phyloP scores from a whole-genome alignment of 768 basidiomycete genomes.

The Vishniacozyma victoriae region DNA sequence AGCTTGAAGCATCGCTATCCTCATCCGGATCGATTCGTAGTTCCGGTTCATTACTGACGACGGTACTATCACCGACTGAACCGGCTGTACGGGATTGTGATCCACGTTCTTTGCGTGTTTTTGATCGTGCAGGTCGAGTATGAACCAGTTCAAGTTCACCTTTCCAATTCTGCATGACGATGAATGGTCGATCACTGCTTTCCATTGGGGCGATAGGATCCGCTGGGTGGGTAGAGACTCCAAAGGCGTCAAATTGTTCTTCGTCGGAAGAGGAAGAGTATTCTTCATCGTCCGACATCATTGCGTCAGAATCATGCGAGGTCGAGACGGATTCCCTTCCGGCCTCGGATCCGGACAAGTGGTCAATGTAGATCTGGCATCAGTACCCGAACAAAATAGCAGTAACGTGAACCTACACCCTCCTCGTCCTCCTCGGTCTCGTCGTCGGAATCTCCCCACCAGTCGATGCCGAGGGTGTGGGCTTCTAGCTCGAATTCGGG shows the following conservation, averaged over 20 bases:
- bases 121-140: conserved; percentile 22
- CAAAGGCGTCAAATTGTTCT: conserved; percentile 35
- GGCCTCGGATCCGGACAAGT: conserved; percentile 35
- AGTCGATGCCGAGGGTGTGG: conserved; percentile 6
- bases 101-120: conserved; percentile 23
- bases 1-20: conserved; percentile 15
- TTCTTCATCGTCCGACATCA: conserved; percentile 18
- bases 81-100: conserved; percentile 30
- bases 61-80: conserved; percentile 25
- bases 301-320: conserved; percentile 19
- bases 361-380: conserved; percentile 22
- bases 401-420: conserved; percentile 17
- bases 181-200: conserved; percentile 18
- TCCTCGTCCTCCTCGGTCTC: conserved; percentile 30
- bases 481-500: conserved; percentile 19
- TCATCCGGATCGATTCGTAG: conserved; percentile 37
- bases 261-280: conserved; percentile 21
- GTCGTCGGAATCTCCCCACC: conserved; percentile 15
- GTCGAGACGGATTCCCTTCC: conserved; percentile 36
- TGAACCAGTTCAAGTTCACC: conserved; percentile 38
- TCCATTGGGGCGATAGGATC: neutral
- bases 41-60: conserved; percentile 14
- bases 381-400: neutral
- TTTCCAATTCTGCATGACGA: conserved; percentile 44
- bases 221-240: conserved; percentile 20